phyloP scores from a whole-genome alignment of 108 stramenopile species.

The Cyclotella sp. region DNA sequence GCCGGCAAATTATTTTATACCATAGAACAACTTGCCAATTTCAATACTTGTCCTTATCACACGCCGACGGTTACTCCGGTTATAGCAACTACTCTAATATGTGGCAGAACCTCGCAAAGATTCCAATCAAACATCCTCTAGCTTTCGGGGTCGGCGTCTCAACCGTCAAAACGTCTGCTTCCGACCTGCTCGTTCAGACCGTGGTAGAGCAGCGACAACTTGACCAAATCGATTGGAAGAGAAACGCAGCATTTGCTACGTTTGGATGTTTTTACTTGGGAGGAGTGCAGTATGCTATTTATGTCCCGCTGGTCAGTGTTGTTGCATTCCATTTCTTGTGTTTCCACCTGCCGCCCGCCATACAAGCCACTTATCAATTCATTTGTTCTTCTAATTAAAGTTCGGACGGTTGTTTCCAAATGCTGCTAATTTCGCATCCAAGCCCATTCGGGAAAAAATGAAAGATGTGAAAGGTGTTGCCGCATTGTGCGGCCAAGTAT shows the following conservation, averaged over 20 bases:
- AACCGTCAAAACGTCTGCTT: constrained; percentile 80
- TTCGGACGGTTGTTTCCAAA: constrained; percentile 83
- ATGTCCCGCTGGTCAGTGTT: constrained; percentile 67
- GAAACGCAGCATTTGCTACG: constrained; percentile 89
- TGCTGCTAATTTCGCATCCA: constrained; percentile 75
- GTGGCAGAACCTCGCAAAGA: constrained; percentile 36
- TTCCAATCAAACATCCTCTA: constrained; percentile 77
- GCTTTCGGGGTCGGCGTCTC: constrained; percentile 87
- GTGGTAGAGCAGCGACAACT: constrained; percentile 74
- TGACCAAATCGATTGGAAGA: constrained; percentile 81
- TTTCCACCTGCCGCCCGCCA: background rate
- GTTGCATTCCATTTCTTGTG: background rate
- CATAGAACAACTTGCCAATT: too few species aligned
- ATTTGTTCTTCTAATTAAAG: background rate
- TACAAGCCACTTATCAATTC: background rate
- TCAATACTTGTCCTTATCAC: too few species aligned
- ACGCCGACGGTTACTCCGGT: background rate
- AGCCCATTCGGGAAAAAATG: constrained; percentile 73
- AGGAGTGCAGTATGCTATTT: constrained; percentile 85
- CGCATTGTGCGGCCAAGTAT: constrained; percentile 54
- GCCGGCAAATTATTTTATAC: too few species aligned
- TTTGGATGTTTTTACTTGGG: constrained; percentile 92
- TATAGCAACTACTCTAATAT: background rate
- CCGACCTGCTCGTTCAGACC: constrained; percentile 85
- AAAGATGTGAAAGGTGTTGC: constrained; percentile 67